These are phyloP conservation scores for Dendrocalamus latiflorus DNA, from an alignment of 202 grass and related monocot genomes.

Conservation along the genomic window DNA sequence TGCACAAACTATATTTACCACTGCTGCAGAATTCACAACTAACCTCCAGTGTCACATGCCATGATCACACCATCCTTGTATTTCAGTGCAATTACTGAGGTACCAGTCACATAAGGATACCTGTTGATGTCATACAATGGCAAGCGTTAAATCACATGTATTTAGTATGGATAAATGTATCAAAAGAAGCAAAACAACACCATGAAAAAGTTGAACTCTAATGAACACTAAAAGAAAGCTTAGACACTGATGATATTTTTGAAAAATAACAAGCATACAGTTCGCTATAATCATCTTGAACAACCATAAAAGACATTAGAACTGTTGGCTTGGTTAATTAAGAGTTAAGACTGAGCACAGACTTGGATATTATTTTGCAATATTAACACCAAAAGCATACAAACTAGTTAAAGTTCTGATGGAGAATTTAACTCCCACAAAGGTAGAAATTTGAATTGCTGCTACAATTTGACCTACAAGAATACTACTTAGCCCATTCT, in stretches of 20 bases:
- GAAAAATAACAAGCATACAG: neutral
- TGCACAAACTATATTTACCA: neutral
- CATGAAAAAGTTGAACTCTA: neutral
- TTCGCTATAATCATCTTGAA: neutral
- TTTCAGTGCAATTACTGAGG: conserved; percentile 93
- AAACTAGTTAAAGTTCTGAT: neutral
- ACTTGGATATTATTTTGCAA: neutral
- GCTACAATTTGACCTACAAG: neutral
- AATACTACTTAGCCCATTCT: neutral
- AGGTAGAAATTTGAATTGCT: neutral
- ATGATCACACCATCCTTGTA: conserved; percentile 96
- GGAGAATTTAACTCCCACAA: neutral
- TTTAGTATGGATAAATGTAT: neutral
- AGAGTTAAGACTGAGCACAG: neutral
- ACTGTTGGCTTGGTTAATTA: neutral
- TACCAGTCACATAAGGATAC: conserved; percentile 95
- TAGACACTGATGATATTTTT: neutral
- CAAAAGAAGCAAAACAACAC: neutral
- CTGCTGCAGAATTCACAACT: neutral
- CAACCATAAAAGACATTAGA: neutral
- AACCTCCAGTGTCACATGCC: conserved; percentile 93
- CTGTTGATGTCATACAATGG: conserved; percentile 36
- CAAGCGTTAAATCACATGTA: conserved; percentile 6
- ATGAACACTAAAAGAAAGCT: neutral
- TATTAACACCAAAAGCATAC: neutral